Evolutionary conservation across 2,329 filamentous ascomycete genomes (phyloP), one percentile per base, ranked within the genome.

Genomic region (Aspergillus terreus): DNA sequence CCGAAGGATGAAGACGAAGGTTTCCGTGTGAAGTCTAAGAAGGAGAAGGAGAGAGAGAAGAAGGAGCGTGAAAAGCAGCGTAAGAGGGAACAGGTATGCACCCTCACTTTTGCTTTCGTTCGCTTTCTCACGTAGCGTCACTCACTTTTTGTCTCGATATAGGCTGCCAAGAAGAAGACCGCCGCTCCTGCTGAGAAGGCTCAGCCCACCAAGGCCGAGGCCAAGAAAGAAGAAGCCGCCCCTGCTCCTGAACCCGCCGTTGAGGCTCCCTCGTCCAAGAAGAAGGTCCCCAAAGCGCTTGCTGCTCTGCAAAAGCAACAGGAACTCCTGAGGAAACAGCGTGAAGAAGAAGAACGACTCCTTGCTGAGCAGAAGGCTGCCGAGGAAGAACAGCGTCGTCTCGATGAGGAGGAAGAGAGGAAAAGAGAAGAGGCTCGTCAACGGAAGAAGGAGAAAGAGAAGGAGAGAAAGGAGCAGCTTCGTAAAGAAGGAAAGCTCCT

Each of bases 31-130:
- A 85, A 97, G 76, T 95, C 90, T 36, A 99, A 97, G 82, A 94
- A 95, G 52, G 92, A 99, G 77, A 99, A 99, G 78, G 94, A 99
- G 72, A 95, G 90, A 75, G 81, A 92, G 66, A 97, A 92, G 82
- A 99, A 96, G 77, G 94, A 99, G 78, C 85, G 90, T 55, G 94
- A 99, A 78, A 99, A 99, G 84, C 89, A 94, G 76, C 82, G 92
- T 61, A 99, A 99, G 78, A 99, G 92, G 84, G 94, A 99, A 74
- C 88, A 97, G 83, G 90, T 94, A 71, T 52, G 35, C 41, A 9
- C 10, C 33, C 17, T n/a, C 23, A 4, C 15, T 36, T 32, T 46
- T 23, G 21, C 21, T 12, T 35, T 42, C 17, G n/a, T 35, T 42
- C 17, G n/a, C 6, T 15, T 12, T 44, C 10, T 51, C 36, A 14